Base-by-base conservation (phyloP, 176 grass and related monocot species). In the Raddia guianensis region DNA sequence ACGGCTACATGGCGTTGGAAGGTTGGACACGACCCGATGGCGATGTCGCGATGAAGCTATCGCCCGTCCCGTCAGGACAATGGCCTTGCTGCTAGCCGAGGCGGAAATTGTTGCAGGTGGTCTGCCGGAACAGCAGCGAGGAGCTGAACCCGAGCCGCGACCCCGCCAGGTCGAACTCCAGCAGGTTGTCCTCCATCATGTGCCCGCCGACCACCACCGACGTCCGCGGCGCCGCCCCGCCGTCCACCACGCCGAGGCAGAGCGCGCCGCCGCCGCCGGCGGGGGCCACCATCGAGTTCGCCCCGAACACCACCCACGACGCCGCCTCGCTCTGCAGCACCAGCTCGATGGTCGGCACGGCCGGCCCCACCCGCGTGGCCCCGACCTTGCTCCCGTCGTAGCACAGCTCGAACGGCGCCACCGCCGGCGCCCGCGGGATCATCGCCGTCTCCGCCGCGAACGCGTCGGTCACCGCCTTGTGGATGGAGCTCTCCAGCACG, bases 171-270 rank as follows among this genome's bases (percentile, higher is more conserved):
- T 93, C 94, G 75, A 97, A 91, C 67, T 87, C 80, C 63, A 97
- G 86, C 68, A 97, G 87, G 87, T 97, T 97, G 75, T 97, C 77
- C 78, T 93, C 88, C 83, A 93, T 73, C 81, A 89, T 91, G 72
- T 89, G 54, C 5, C 86, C 94, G 2, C 94, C 91, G 72, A 97
- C 85, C 49, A 93, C 86, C 33, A 97, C 80, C 49, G 94, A 80
- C 52, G 94, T 91, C 46, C 47, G 74, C 3, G 88, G 83, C 6
- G 65, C 57, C n/a, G 3, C 10, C 11, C 91, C 94, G 7, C 86
- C 91, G 67, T 97, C 94, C 51, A 97, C 76, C 44, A 97, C 75
- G 37, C 69, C 94, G 21, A 97, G 86, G 70, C 94, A 97, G 20
- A 97, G 87, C 57, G 66, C 84, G 3, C 76, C 68, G 12, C 72